Conservation (phyloP, 345 rosid genomes). For the Chamaenerion angustifolium region DNA sequence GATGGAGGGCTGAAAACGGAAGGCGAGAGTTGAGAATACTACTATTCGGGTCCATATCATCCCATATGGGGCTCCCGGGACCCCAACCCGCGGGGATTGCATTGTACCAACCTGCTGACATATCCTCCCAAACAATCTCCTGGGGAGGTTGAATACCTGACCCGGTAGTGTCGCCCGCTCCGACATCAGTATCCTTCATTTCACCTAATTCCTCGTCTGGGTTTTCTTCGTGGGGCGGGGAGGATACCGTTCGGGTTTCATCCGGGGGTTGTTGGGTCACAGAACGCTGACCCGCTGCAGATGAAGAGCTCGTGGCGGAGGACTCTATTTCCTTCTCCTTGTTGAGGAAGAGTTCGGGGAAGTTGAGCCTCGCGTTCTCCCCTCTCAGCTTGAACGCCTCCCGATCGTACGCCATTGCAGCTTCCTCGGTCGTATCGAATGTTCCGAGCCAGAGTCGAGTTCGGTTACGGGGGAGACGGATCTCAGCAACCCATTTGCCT, state of each 20-base stretch:
- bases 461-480: conserved; percentile 80
- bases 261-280: neutral
- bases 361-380: conserved; percentile 73
- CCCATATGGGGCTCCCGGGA: conserved; percentile 89
- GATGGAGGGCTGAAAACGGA: conserved; percentile 24
- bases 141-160: conserved; percentile 24
- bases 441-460: conserved; percentile 95
- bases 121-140: conserved; percentile 54
- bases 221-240: conserved; percentile 4
- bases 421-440: conserved; percentile 80
- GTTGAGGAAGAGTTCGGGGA: conserved; percentile 61
- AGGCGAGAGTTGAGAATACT: conserved; percentile 37
- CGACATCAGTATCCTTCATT: neutral
- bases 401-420: conserved; percentile 84
- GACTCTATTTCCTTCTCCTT: conserved; percentile 20
- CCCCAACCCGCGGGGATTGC: conserved; percentile 80
- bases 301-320: conserved; percentile 11
- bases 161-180: conserved; percentile 3
- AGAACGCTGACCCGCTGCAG: neutral
- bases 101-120: conserved; percentile 73
- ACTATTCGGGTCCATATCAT: conserved; percentile 52
- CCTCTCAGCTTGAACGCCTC: conserved; percentile 81
- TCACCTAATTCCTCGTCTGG: neutral
- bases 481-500: conserved; percentile 99
- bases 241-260: conserved; percentile 5